Base-by-base conservation (phyloP, 1,139 yeast species). In the Pichia sp. region DNA sequence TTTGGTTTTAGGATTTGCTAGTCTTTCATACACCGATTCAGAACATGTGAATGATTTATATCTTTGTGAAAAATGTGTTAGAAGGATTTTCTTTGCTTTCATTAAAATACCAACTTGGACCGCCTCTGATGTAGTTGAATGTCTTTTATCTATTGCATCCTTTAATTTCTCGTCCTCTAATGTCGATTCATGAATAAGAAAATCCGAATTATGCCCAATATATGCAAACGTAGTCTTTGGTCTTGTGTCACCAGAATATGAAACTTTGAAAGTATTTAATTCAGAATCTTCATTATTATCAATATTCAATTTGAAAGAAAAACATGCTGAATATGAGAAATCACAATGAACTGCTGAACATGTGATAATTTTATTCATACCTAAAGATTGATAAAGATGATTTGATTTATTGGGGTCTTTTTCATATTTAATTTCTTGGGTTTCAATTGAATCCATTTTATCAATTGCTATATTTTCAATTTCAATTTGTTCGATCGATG, bases 171-270 rank as follows among this genome's bases (percentile, higher is more conserved):
- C 87, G 60, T 87, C 86, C 51, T 87, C 97, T 53, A 90, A 76
- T 0, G 98, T 87, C 0, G 97, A 90, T 63, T 92, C 99, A 63
- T 92, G 99, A 43, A 92, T 82, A 51, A 92, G 71, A 46, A 94
- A 66, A 60, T 89, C 95, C 41, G 89, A 79, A n/a, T 71, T 66
- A 29, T 63, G 54, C 0, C 96, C 97, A 45, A 85, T 76, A 7
- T 70, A 73, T 3, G 70, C 62, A 54, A 84, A 85, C 43, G 64
- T 68, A 5, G 71, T 62, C 54, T 81, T 83, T 1, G 98, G 98
- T 59, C 97, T 77, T 0, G 97, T 88, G 61, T 92, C 99, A 11
- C 98, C 98, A 1, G 97, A 88, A 63, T 87, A 94, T 0, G 97
- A 83, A 1, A 90, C 72, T 56, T 78, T 83, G 68, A 89, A 87